phyloP scores from a whole-genome alignment of 2,329 filamentous ascomycete genomes.

The Stagonosporopsis vannaccii region DNA sequence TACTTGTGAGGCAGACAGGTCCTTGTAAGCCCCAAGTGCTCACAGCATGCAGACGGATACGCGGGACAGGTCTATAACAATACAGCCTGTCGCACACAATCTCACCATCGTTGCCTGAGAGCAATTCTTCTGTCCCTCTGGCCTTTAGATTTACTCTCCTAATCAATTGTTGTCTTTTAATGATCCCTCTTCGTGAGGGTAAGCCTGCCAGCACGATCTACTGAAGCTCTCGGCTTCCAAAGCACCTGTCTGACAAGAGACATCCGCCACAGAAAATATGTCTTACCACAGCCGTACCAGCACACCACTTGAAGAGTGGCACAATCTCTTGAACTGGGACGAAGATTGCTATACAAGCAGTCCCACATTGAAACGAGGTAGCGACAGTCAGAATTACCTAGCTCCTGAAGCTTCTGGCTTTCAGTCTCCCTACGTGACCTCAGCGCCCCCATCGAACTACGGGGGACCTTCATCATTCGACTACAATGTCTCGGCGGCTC shows the following conservation, averaged over 20 bases:
- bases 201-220: background rate
- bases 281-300: conserved; percentile 26
- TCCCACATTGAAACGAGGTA: background rate
- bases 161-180: conserved; percentile 1
- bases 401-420: background rate
- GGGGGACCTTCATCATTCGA: conserved; percentile 38
- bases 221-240: background rate
- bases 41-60: conserved; percentile 10
- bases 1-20: conserved; percentile 17
- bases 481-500: conserved; percentile 37
- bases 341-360: conserved; percentile 37
- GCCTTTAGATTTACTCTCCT: background rate
- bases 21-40: conserved; percentile 12
- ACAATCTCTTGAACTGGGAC: conserved; percentile 41
- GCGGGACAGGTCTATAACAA: conserved; percentile 10
- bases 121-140: background rate
- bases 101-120: conserved; percentile 3
- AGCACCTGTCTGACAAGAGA: background rate
- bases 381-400: background rate
- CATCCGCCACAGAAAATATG: conserved; percentile 12
- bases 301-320: conserved; percentile 36
- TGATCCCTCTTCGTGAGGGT: conserved; percentile 18
- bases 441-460: conserved; percentile 34
- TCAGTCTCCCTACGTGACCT: conserved; percentile 18
- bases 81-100: conserved; percentile 5